Conservation (phyloP, 495 filamentous ascomycete species). For the Articulospora tetracladia region DNA sequence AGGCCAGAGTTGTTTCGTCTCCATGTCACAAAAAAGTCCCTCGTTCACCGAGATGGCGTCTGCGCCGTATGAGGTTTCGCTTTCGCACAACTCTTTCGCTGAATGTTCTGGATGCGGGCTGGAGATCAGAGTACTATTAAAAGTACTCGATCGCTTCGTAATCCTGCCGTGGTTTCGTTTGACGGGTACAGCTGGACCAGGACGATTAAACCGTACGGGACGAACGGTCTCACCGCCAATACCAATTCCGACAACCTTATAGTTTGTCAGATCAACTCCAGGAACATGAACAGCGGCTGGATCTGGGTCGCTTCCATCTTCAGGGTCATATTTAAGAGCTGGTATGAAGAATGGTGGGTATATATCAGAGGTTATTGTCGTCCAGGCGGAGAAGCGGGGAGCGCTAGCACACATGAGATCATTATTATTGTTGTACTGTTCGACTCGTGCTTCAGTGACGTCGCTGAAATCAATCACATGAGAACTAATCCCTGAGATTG, state of each 20-base stretch:
- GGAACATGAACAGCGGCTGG: background rate
- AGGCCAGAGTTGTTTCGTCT: conserved; percentile 25
- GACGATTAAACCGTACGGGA: background rate
- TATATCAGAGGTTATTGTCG: background rate
- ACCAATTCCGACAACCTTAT: background rate
- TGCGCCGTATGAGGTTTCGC: conserved; percentile 27
- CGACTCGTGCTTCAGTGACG: background rate
- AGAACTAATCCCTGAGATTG: background rate
- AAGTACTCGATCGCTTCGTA: background rate
- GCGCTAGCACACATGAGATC: conserved; percentile 11
- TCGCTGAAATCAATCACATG: background rate
- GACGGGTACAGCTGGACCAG: background rate
- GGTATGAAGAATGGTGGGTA: conserved; percentile 12
- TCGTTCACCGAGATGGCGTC: conserved; percentile 26
- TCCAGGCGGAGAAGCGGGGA: conserved; percentile 7
- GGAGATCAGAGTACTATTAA: conserved; percentile 16
- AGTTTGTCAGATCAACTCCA: background rate
- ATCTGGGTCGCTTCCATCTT: conserved; percentile 3
- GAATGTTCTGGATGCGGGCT: conserved; percentile 19
- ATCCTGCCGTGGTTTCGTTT: background rate
- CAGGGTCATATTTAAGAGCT: conserved; percentile 3
- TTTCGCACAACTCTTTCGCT: conserved; percentile 26
- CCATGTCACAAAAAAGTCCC: conserved; percentile 31
- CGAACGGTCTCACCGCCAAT: background rate
- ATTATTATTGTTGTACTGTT: conserved; percentile 5